phyloP scores from a whole-genome alignment of 441 rosid species.

The Pelargonium citronellum region DNA sequence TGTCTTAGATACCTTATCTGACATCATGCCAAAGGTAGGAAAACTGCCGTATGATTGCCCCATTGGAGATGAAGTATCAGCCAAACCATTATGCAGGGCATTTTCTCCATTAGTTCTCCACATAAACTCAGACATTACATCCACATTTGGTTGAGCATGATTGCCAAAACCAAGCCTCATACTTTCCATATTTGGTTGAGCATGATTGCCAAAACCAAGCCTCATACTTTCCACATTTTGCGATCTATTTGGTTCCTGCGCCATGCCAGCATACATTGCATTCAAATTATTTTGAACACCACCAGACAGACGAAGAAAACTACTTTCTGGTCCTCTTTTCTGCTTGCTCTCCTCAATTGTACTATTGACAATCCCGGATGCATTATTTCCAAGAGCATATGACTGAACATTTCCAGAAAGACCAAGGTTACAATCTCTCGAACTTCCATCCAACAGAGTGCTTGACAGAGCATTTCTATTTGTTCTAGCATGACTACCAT shows the following conservation, averaged over 20 bases:
- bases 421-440: slow-evolving; percentile 17
- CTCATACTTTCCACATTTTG: slow-evolving; percentile 24
- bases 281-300: slow-evolving; percentile 23
- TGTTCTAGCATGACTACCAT: slow-evolving; percentile 17
- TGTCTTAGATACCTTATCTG: slow-evolving; percentile 39
- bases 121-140: slow-evolving; percentile 27
- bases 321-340: slow-evolving; percentile 28
- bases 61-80: slow-evolving; percentile 32
- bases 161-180: slow-evolving; percentile 29
- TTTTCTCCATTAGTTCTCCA: slow-evolving; percentile 41
- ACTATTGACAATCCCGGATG: slow-evolving; percentile 18
- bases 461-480: slow-evolving; percentile 23
- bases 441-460: slow-evolving; percentile 17
- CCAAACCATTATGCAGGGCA: slow-evolving; percentile 26
- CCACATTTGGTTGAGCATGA: slow-evolving; percentile 26
- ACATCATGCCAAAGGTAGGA: slow-evolving; percentile 28
- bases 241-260: slow-evolving; percentile 21
- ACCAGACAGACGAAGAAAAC: slow-evolving; percentile 20
- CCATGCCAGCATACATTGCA: slow-evolving; percentile 21
- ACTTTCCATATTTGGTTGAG: slow-evolving; percentile 21
- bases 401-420: slow-evolving; percentile 18
- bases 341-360: slow-evolving; percentile 26
- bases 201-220: slow-evolving; percentile 28
- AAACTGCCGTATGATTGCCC: slow-evolving; percentile 33
- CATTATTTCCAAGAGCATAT: slow-evolving; percentile 18